phyloP scores from a whole-genome alignment of 257 asterid species.

The Verbena officinalis region DNA sequence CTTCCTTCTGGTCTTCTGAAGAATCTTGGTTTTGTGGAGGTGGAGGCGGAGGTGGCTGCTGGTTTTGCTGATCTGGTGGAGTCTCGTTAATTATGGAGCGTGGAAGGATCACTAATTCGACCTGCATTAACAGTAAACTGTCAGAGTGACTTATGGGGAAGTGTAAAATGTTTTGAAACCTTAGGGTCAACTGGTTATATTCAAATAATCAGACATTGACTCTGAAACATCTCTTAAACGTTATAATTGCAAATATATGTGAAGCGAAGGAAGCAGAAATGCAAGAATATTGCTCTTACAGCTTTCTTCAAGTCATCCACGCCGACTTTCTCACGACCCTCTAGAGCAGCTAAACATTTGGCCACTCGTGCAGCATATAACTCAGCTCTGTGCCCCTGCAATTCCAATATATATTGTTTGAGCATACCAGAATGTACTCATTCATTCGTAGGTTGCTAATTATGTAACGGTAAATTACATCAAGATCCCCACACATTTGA shows the following conservation, averaged over 20 bases:
- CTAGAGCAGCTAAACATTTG: conserved; percentile 91
- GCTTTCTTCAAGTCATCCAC: conserved; percentile 99
- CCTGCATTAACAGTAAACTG: conserved; percentile 47
- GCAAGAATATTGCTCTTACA: conserved; percentile 55
- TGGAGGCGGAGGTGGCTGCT: conserved; percentile 73
- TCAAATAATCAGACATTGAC: background rate
- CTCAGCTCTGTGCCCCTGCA: conserved; percentile 99
- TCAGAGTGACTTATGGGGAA: conserved; percentile 16
- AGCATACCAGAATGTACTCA: conserved; percentile 13
- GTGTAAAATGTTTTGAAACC: too few species aligned
- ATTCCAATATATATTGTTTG: conserved; percentile 22
- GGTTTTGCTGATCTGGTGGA: conserved; percentile 71
- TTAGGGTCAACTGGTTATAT: too few species aligned
- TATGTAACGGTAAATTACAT: background rate
- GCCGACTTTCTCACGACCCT: conserved; percentile 86
- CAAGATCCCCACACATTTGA: too few species aligned
- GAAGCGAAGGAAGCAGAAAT: conserved; percentile 19
- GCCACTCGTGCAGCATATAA: conserved; percentile 97
- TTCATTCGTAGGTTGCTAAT: background rate
- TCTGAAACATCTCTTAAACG: conserved; percentile 7
- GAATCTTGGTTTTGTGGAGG: conserved; percentile 83
- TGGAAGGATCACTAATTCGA: conserved; percentile 83
- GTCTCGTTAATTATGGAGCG: conserved; percentile 69
- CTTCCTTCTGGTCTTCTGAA: conserved; percentile 74
- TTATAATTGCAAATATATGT: background rate